Percentiles rank a stretch among this genome's conserved stretches.
These are phyloP conservation scores for Melampsora abietis-canadensis DNA, from an alignment of 1,284 basidiomycete species.

Conservation along the genomic window DNA sequence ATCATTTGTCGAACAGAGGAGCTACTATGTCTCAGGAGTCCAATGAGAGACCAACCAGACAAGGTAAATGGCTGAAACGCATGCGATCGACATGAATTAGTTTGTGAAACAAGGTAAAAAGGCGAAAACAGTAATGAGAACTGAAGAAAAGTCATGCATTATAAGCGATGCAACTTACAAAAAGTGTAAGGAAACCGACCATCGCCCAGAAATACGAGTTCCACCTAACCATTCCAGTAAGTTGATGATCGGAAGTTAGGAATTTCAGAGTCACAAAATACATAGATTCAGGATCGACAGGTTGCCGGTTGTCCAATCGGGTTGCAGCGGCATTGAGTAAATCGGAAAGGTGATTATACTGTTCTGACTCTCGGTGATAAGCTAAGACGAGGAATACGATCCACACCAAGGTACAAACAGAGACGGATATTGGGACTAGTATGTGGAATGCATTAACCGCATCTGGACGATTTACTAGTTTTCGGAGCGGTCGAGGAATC, in stretches of 20 bases:
- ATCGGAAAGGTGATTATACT: not conserved
- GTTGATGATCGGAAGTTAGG: not conserved
- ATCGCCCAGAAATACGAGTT: not conserved
- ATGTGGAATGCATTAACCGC: not conserved
- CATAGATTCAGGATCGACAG: not conserved
- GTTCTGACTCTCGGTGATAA: not conserved
- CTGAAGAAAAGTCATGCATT: not conserved
- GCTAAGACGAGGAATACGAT: not conserved
- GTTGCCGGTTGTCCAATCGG: not conserved
- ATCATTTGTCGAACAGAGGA: not conserved
- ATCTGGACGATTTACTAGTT: not conserved
- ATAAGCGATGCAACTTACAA: not conserved
- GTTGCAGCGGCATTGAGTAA: not conserved
- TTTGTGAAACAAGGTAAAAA: not conserved
- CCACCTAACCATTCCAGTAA: not conserved
- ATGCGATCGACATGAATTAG: not conserved
- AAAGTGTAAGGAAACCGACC: not conserved
- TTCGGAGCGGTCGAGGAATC: not conserved
- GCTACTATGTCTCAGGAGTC: not conserved
- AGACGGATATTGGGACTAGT: not conserved
- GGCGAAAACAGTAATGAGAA: not conserved
- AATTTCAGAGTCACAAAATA: not conserved
- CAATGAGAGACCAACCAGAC: slow-evolving; percentile 2
- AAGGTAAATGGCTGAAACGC: not conserved
- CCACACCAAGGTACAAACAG: not conserved